phyloP scores from a whole-genome alignment of 1,284 basidiomycete genomes.

The Kwoniella shivajii region DNA sequence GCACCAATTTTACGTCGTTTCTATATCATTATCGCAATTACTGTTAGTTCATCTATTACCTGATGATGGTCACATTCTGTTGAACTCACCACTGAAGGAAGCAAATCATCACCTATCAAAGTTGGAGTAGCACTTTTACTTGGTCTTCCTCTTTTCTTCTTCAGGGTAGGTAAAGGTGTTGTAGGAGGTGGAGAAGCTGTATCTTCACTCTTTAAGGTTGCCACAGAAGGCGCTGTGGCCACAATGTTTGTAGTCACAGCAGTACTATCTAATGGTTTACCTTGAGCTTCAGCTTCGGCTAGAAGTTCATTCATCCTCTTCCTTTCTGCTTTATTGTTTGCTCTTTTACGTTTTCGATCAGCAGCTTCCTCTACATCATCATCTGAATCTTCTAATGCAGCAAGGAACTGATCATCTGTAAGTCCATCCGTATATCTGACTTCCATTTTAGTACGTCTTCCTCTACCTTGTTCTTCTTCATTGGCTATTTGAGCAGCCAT shows the following conservation, averaged over 20 bases:
- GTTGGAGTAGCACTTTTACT: conserved; percentile 42
- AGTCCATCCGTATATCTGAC: conserved; percentile 95
- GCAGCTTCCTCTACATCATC: conserved; percentile 69
- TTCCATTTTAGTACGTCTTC: conserved; percentile 76
- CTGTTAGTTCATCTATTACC: neutral
- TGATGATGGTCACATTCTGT: neutral
- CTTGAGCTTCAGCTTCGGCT: conserved; percentile 45
- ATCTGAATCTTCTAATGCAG: conserved; percentile 78
- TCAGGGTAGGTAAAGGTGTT: conserved; percentile 13
- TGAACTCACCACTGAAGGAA: conserved; percentile 28
- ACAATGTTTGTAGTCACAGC: conserved; percentile 21
- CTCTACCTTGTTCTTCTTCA: conserved; percentile 73
- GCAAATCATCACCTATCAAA: conserved; percentile 42
- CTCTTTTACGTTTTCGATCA: conserved; percentile 39
- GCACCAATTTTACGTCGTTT: conserved; percentile 46
- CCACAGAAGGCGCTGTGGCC: neutral
- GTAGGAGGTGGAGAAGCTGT: conserved; percentile 9
- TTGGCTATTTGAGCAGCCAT: conserved; percentile 52
- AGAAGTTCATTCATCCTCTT: conserved; percentile 45
- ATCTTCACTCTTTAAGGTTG: conserved; percentile 17
- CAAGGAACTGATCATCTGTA: conserved; percentile 89
- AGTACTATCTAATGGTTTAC: conserved; percentile 37
- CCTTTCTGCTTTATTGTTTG: conserved; percentile 40
- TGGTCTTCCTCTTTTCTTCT: conserved; percentile 50
- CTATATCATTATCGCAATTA: conserved; percentile 14